Evolutionary conservation across 257 asterid genomes (phyloP), one percentile per base, ranked within the genome.

Genomic region (Lithospermum erythrorhizon): DNA sequence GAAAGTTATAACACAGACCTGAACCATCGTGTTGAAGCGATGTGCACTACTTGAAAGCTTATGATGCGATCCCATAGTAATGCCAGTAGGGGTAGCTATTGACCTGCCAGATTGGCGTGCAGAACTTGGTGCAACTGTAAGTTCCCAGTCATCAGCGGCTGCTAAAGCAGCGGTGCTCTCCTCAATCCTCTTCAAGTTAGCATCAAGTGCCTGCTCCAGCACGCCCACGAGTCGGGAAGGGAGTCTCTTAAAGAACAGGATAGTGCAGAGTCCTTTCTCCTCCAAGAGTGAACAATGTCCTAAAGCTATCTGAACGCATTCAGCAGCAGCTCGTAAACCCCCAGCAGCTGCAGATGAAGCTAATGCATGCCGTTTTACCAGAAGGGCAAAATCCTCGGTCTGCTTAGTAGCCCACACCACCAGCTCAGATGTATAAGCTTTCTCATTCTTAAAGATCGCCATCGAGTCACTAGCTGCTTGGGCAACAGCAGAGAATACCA

Each of bases 301-400:
- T 61, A 93, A 78, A 69, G 98, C 97, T 69, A 93, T 93, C 76
- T 89, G 98, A 66, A 86, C 98, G 73, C 98, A 93, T 78, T 93
- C 98, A 61, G 98, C 98, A 70, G 98, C 97, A 61, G 98, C 90
- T 75, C 98, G 81, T 78, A 93, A 79, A 65, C 95, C 98, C 35
- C 98, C 98, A 66, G 97, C 97, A 76, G 97, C 98, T 9, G 98
- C 95, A 52, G 97, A 93, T 30, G 98, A 93, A 59, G 97, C 94
- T 64, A 93, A 79, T 55, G 98, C 98, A 65, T 89, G 98, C 56
- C 97, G 76, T 76, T 93, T 89, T 57, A 89, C 96, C 32, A 93
- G 87, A 67, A 79, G 74, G 56, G 97, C 97, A 74, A 79, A 93
- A 47, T 93, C 75, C 79, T 89, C 97, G 3, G 96, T 81, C 73